Conservation (phyloP, 371 early-diverging fungal species). For the Mucor lusitanicus region DNA sequence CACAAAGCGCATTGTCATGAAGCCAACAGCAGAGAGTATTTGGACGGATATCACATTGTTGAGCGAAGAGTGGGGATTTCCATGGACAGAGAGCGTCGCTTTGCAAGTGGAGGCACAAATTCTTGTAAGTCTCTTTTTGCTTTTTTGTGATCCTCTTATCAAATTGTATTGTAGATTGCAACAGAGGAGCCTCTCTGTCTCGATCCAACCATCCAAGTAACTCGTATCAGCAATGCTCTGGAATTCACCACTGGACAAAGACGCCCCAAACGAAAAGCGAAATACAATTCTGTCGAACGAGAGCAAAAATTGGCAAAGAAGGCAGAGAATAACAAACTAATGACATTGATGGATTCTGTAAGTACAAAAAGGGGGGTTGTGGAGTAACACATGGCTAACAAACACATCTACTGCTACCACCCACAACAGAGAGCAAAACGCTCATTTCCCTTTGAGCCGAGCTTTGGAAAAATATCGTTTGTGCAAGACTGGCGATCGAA, state of each 20-base stretch:
- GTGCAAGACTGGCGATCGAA: conserved; percentile 64
- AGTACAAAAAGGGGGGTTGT: neutral
- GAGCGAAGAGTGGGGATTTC: conserved; percentile 56
- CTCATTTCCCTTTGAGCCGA: conserved; percentile 51
- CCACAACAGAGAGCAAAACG: conserved; percentile 44
- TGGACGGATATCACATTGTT: conserved; percentile 62
- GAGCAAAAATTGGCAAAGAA: conserved; percentile 62
- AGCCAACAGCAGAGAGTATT: conserved; percentile 59
- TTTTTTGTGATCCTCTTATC: neutral
- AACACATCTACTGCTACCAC: too few relatives aligned
- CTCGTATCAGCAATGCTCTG: conserved; percentile 59
- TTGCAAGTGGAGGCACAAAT: conserved; percentile 60
- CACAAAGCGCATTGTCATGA: conserved; percentile 52
- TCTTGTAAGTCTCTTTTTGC: conserved; percentile 42
- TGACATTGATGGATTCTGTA: conserved; percentile 67
- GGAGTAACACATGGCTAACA: too few relatives aligned
- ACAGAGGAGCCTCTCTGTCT: conserved; percentile 63
- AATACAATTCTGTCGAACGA: conserved; percentile 63
- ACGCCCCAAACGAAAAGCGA: conserved; percentile 51
- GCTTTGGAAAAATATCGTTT: conserved; percentile 62
- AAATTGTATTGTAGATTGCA: conserved; percentile 39
- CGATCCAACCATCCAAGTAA: conserved; percentile 61
- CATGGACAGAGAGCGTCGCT: conserved; percentile 54
- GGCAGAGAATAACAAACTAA: conserved; percentile 58
- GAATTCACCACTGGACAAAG: conserved; percentile 40